Evolutionary conservation across 441 rosid genomes (phyloP).

Genomic region (Mallotus japonicus): DNA sequence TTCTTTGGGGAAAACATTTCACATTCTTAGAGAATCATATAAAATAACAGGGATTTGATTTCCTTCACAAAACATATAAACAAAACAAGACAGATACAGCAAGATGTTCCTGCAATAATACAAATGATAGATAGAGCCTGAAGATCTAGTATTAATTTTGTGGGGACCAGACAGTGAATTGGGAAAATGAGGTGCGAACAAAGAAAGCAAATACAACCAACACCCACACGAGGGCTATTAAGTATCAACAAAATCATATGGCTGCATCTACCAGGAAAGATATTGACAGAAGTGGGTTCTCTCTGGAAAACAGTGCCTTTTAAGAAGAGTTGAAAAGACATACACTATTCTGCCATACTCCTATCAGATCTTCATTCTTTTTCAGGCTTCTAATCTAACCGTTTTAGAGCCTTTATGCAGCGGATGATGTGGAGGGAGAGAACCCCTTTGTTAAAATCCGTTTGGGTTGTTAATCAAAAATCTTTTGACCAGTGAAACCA

Average conservation of each 20-base stretch:
- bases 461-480: background rate
- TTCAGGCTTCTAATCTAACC: background rate
- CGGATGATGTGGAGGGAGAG: background rate
- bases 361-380: background rate
- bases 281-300: background rate
- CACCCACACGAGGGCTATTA: constrained; percentile 10
- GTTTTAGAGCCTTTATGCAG: background rate
- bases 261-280: background rate
- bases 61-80: background rate
- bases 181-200: constrained; percentile 1
- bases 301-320: background rate
- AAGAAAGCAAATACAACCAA: background rate
- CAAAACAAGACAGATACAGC: background rate
- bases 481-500: background rate
- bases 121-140: background rate
- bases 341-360: background rate
- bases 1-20: background rate
- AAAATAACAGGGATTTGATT: constrained; percentile 7
- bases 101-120: constrained; percentile 22
- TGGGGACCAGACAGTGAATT: constrained; percentile 9
- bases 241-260: constrained; percentile 13
- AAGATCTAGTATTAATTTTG: background rate
- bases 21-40: constrained; percentile 5
- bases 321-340: background rate
- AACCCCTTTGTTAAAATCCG: constrained; percentile 2